These are phyloP conservation scores for Trichopus zeylanicus DNA, from an alignment of 116 monocot species.

Conservation along the genomic window DNA sequence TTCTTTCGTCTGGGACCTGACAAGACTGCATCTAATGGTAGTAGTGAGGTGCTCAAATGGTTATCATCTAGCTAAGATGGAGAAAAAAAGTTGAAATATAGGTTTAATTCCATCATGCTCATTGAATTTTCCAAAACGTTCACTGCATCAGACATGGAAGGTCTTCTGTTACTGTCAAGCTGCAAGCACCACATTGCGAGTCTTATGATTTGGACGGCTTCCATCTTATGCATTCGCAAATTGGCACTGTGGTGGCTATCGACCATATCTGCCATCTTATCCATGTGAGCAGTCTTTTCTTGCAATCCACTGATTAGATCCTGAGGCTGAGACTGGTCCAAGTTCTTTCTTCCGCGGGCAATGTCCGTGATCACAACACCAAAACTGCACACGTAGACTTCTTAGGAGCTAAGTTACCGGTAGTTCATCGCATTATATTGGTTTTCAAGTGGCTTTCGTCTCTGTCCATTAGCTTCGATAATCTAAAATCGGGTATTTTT, in stretches of 20 bases:
- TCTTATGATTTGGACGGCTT: background rate
- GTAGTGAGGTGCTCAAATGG: background rate
- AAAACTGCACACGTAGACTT: constrained; percentile 25
- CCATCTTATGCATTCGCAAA: background rate
- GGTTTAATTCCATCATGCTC: background rate
- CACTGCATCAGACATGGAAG: constrained; percentile 5
- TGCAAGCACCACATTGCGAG: constrained; percentile 5
- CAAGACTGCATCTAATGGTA: background rate
- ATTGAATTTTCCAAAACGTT: constrained; percentile 1
- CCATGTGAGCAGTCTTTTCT: background rate
- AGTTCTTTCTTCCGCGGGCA: constrained; percentile 14
- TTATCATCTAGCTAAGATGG: background rate
- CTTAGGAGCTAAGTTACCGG: constrained; percentile 29
- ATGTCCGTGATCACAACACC: constrained; percentile 23
- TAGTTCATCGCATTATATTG: constrained; percentile 23
- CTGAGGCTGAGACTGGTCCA: constrained; percentile 8
- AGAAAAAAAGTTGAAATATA: constrained; percentile 2
- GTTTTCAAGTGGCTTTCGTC: constrained; percentile 21
- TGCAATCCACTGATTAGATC: background rate
- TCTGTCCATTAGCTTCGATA: constrained; percentile 21
- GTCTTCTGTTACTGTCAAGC: background rate
- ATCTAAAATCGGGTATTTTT: constrained; percentile 28
- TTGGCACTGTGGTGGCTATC: background rate
- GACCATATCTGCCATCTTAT: background rate
- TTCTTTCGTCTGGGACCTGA: constrained; percentile 8